Conservation (phyloP, 805 yeast genomes). For the Metschnikowia noctiluminum region DNA sequence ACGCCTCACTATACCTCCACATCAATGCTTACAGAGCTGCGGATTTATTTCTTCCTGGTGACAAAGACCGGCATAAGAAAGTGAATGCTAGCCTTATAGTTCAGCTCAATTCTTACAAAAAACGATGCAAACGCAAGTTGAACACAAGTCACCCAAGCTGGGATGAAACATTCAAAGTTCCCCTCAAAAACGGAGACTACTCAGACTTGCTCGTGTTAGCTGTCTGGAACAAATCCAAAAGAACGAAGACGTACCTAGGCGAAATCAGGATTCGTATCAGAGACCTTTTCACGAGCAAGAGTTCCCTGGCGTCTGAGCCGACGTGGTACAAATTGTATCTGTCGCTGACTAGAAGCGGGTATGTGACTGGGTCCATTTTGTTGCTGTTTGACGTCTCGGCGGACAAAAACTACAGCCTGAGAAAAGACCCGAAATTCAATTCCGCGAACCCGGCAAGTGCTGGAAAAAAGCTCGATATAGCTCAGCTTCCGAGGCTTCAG, state of each 20-base stretch:
- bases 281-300: constrained; percentile 25
- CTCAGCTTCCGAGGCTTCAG: background rate
- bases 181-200: constrained; percentile 27
- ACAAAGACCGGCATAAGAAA: constrained; percentile 15
- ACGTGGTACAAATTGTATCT: constrained; percentile 47
- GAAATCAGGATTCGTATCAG: constrained; percentile 32
- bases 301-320: constrained; percentile 25
- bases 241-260: constrained; percentile 38
- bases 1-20: constrained; percentile 23
- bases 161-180: constrained; percentile 34
- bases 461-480: background rate
- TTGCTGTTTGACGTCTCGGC: constrained; percentile 40
- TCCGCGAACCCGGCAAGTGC: background rate
- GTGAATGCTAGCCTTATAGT: constrained; percentile 39
- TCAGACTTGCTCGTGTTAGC: constrained; percentile 30
- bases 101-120: constrained; percentile 27
- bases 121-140: constrained; percentile 29
- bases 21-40: constrained; percentile 40
- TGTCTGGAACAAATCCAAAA: constrained; percentile 40
- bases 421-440: background rate
- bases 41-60: constrained; percentile 27
- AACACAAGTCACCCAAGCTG: constrained; percentile 39
- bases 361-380: constrained; percentile 47
- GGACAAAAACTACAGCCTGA: constrained; percentile 14
- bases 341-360: constrained; percentile 35